phyloP scores from a whole-genome alignment of 805 yeast species.

The Cyberlindnera amylophila region DNA sequence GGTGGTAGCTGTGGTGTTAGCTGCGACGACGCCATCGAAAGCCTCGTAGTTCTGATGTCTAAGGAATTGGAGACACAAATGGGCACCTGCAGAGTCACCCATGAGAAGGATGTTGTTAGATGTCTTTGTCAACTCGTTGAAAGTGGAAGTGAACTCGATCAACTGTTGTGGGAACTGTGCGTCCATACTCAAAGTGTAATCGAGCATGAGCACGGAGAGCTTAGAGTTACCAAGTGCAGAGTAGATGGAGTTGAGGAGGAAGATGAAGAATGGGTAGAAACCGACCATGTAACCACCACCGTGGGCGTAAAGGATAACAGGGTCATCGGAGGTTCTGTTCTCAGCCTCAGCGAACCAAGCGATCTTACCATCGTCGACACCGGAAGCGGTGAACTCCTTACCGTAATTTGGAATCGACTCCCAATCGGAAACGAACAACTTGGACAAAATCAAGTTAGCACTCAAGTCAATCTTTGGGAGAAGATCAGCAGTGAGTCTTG shows the following conservation, averaged over 20 bases:
- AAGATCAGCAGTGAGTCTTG: conserved; percentile 2
- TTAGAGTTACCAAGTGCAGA: conserved; percentile 9
- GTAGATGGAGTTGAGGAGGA: conserved; percentile 4
- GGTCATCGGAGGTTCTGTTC: conserved; percentile 19
- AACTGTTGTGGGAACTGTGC: conserved; percentile 28
- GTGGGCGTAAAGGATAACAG: conserved; percentile 13
- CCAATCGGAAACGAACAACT: conserved; percentile 4
- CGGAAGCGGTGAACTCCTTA: conserved; percentile 3
- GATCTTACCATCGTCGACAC: conserved; percentile 1
- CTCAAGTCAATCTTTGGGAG: conserved; percentile 4
- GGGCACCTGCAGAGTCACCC: conserved; percentile 34
- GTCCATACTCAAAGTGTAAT: conserved; percentile 27
- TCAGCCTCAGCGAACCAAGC: conserved; percentile 26
- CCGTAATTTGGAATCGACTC: conserved; percentile 5
- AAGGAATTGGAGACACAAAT: conserved; percentile 21
- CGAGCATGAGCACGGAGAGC: conserved; percentile 25
- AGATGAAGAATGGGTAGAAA: conserved; percentile 8
- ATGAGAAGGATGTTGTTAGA: conserved; percentile 20
- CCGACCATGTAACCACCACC: conserved; percentile 17
- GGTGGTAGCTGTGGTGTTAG: background rate
- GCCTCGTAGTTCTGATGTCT: conserved; percentile 12
- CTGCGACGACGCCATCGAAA: conserved; percentile 1
- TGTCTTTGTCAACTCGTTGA: conserved; percentile 16
- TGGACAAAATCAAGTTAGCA: conserved; percentile 6
- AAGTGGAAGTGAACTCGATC: conserved; percentile 23